phyloP scores from a whole-genome alignment of 1,284 basidiomycete genomes.

The Irpex lacteus region DNA sequence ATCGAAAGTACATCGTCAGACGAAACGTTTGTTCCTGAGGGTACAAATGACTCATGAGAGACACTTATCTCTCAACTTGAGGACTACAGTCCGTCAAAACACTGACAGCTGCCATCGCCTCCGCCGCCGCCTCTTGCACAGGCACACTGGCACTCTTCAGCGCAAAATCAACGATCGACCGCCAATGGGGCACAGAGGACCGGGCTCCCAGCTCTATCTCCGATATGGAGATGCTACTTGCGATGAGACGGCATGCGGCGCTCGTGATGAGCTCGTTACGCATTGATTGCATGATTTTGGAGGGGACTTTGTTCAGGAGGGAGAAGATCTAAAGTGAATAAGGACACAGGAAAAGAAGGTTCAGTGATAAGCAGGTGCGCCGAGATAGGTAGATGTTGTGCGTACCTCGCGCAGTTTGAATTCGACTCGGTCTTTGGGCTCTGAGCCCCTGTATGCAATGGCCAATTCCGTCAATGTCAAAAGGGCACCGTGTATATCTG shows the following conservation, averaged over 20 bases:
- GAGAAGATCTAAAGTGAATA: slow-evolving; percentile 50
- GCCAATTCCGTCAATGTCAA: slow-evolving; percentile 74
- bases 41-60: slow-evolving; percentile 3
- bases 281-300: slow-evolving; percentile 58
- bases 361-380: background rate
- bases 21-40: no score
- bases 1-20: slow-evolving; percentile 8
- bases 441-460: slow-evolving; percentile 39
- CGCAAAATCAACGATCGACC: slow-evolving; percentile 66
- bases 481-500: slow-evolving; percentile 83
- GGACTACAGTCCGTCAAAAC: slow-evolving; percentile 59
- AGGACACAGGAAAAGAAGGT: slow-evolving; percentile 2
- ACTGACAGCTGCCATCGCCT: slow-evolving; percentile 66
- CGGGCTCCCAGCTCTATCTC: slow-evolving; percentile 45
- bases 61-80: slow-evolving; percentile 69
- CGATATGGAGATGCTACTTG: slow-evolving; percentile 54
- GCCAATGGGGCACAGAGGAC: slow-evolving; percentile 58
- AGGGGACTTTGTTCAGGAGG: slow-evolving; percentile 51
- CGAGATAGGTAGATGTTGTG: background rate
- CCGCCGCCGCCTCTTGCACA: slow-evolving; percentile 76
- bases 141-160: slow-evolving; percentile 63
- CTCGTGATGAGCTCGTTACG: slow-evolving; percentile 75
- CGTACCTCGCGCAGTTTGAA: slow-evolving; percentile 39
- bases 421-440: slow-evolving; percentile 23
- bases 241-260: slow-evolving; percentile 75